Percentiles rank a stretch among this genome's conserved stretches.
Evolutionary conservation across 495 filamentous ascomycete species (phyloP).

Genomic region (Aspergillus leporis): DNA sequence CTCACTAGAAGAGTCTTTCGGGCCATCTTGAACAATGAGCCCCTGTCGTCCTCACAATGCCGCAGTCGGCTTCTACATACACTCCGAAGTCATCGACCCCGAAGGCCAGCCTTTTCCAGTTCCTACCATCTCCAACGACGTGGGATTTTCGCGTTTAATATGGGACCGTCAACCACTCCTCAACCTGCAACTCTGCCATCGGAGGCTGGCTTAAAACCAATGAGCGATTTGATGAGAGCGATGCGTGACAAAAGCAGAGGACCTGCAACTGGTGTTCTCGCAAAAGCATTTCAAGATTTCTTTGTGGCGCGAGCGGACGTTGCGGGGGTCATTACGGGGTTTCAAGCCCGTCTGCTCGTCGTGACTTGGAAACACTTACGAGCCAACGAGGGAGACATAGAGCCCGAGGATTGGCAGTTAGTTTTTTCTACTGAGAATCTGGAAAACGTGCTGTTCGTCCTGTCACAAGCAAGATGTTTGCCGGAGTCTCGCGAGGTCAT

Average conservation of each 20-base stretch:
- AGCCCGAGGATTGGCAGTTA: conserved; percentile 36
- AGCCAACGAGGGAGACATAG: conserved; percentile 35
- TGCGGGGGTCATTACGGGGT: conserved; percentile 56
- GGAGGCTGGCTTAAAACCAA: conserved; percentile 43
- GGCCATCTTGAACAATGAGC: conserved; percentile 65
- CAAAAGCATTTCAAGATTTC: conserved; percentile 64
- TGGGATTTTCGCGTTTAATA: conserved; percentile 38
- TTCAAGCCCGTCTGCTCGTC: conserved; percentile 60
- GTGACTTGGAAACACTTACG: conserved; percentile 61
- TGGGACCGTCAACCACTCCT: conserved; percentile 16
- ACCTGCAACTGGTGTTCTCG: conserved; percentile 59
- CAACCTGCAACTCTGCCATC: conserved; percentile 33
- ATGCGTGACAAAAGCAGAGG: conserved; percentile 44
- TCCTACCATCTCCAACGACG: conserved; percentile 31
- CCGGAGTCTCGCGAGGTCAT: conserved; percentile 35
- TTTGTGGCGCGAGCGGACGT: conserved; percentile 54
- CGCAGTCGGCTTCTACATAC: conserved; percentile 38
- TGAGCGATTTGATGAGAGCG: conserved; percentile 44
- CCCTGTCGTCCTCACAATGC: conserved; percentile 50
- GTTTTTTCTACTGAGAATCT: conserved; percentile 54
- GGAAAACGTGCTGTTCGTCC: conserved; percentile 41
- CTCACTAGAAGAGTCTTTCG: conserved; percentile 74
- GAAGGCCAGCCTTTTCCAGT: conserved; percentile 16
- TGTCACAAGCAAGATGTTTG: conserved; percentile 39
- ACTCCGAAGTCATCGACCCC: conserved; percentile 29